Percentiles rank a stretch among this genome's conserved stretches.
These are phyloP conservation scores for Ogataea angusta DNA, from an alignment of 805 yeast species.

Conservation along the genomic window DNA sequence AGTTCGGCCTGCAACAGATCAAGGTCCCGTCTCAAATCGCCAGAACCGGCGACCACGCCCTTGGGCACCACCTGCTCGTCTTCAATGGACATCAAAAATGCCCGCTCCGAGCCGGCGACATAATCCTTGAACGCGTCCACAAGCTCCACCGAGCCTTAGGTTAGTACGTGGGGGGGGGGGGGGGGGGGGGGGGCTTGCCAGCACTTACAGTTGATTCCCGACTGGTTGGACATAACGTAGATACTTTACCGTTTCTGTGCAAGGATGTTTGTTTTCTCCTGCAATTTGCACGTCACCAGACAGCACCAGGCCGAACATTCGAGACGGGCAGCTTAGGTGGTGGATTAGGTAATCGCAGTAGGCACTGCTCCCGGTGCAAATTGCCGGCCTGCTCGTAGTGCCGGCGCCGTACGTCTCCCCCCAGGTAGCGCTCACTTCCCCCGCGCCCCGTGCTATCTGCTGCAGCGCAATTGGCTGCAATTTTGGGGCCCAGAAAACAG, in stretches of 20 bases:
- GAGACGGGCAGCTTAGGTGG: not conserved
- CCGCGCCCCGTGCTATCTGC: too few species aligned
- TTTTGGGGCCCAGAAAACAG: too few species aligned
- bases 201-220: conserved; percentile 49
- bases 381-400: too few species aligned
- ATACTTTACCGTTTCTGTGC: not conserved
- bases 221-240: conserved; percentile 57
- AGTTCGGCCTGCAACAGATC: conserved; percentile 31
- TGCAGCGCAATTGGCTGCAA: too few species aligned
- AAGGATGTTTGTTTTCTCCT: conserved; percentile 7
- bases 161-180: not conserved
- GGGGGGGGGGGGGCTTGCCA: too few species aligned
- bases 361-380: too few species aligned
- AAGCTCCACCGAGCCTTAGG: conserved; percentile 41
- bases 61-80: conserved; percentile 34
- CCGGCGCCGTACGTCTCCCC: too few species aligned
- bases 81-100: conserved; percentile 28
- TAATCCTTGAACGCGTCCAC: conserved; percentile 43
- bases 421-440: too few species aligned
- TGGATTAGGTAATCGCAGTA: too few species aligned
- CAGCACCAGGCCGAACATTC: not conserved
- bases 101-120: conserved; percentile 31
- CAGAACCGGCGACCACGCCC: conserved; percentile 30
- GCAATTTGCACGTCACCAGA: not conserved
- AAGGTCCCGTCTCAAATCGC: conserved; percentile 36